Conservation (phyloP, 2,329 filamentous ascomycete genomes). For the Corniculantispora saksenae region DNA sequence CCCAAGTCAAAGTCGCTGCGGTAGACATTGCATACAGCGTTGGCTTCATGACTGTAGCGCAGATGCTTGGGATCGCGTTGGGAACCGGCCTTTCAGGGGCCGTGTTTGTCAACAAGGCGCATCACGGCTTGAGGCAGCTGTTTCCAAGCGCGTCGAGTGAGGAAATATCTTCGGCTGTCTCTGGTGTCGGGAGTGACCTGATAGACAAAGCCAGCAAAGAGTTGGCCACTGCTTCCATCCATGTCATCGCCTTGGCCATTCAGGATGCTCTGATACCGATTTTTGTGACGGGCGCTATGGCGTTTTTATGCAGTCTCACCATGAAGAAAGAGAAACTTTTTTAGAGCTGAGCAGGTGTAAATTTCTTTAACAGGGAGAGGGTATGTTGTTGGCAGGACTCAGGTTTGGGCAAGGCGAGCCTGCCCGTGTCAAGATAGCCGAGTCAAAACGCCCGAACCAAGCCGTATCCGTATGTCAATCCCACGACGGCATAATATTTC, state of each 20-base stretch:
- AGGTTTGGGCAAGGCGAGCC: no score
- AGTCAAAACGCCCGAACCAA: no score
- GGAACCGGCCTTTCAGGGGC: constrained; percentile 13
- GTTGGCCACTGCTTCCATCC: constrained; percentile 27
- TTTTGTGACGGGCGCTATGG: constrained; percentile 34
- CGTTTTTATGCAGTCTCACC: constrained; percentile 30
- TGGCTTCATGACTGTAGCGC: constrained; percentile 34
- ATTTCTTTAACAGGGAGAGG: no score
- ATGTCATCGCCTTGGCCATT: constrained; percentile 36
- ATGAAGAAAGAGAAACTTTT: constrained; percentile 40
- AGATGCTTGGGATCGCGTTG: constrained; percentile 10
- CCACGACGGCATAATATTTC: no score
- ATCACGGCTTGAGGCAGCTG: constrained; percentile 5
- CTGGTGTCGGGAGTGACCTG: constrained; percentile 17
- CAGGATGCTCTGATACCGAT: constrained; percentile 35
- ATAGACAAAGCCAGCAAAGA: constrained; percentile 19
- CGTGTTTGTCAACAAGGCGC: constrained; percentile 24
- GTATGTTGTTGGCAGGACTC: no score
- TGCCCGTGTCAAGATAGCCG: no score
- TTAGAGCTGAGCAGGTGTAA: no score
- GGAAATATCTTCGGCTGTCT: constrained; percentile 15
- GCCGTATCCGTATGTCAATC: no score
- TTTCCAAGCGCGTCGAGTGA: constrained; percentile 16
- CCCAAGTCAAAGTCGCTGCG: constrained; percentile 32
- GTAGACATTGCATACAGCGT: constrained; percentile 33